Base-by-base conservation (phyloP, 2,329 filamentous ascomycete genomes). In the Colletotrichum sp. region DNA sequence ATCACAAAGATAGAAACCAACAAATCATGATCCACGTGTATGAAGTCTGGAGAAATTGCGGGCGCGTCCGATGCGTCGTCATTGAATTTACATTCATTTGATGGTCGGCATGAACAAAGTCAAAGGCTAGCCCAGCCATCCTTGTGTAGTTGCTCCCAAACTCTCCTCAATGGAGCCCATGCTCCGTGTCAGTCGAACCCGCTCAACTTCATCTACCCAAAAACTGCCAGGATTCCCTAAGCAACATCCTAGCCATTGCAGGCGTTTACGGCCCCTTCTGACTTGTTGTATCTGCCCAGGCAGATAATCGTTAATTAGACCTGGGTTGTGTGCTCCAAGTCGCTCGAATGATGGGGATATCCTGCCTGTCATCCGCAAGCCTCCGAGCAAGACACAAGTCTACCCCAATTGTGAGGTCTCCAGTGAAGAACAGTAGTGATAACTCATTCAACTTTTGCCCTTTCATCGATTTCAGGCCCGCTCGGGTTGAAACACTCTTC, bases 351-450 rank as follows among this genome's bases (percentile, higher is more conserved):
- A 49, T 8, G n/a, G n/a, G n/a, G n/a, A 21, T 4, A 49, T 49
- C 44, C 10, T 49, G n/a, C 44, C 44, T 21, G n/a, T 49, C 44
- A 49, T 21, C 44, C 18, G 44, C 44, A 49, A 4, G 6, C 44
- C 1, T n/a, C 44, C 44, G 44, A 3, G 44, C 44, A 49, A 49
- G 44, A 21, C 44, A 21, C 0, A 21, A 4, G n/a, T 0, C 1
- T 2, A 49, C 6, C 10, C 0, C 18, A 49, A 0, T 13, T 49
- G n/a, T 49, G 4, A n/a, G 44, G n/a, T 21, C 6, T 49, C n/a
- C 6, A n/a, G 39, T 44, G 18, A 44, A 0, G 18, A 1, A n/a
- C 5, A n/a, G 39, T 3, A n/a, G 0, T 44, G 36, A 1, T 1
- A 18, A 18, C 8, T 39, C 16, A 5, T 39, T 4, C 34, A 16